These are phyloP conservation scores for Schwanniomyces polymorphus DNA, from an alignment of 805 yeast species.

Conservation along the genomic window DNA sequence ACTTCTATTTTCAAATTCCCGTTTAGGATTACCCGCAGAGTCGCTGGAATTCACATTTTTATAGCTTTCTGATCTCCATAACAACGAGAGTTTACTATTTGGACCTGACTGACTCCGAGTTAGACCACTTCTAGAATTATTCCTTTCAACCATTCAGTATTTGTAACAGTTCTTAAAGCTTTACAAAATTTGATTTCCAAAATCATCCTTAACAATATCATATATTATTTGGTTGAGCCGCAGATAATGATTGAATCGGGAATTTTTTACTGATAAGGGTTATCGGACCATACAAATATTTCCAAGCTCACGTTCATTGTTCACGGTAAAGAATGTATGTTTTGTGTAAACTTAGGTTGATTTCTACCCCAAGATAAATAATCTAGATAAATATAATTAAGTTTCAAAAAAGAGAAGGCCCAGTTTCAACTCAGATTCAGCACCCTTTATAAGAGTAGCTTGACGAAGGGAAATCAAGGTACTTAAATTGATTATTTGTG, in stretches of 20 bases:
- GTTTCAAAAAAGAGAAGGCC: conserved; percentile 23
- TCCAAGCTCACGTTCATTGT: background rate
- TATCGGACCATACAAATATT: background rate
- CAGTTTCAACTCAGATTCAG: conserved; percentile 40
- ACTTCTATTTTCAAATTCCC: background rate
- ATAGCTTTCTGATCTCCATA: background rate
- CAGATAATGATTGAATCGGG: conserved; percentile 2
- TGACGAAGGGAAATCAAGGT: conserved; percentile 43
- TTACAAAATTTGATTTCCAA: too few species aligned
- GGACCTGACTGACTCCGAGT: background rate
- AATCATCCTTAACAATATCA: too few species aligned
- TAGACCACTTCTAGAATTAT: background rate
- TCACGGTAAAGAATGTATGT: background rate
- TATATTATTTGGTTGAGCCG: background rate
- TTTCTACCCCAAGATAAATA: background rate
- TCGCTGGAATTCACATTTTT: background rate
- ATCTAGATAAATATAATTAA: background rate
- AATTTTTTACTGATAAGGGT: background rate
- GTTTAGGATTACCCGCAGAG: background rate
- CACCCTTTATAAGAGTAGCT: conserved; percentile 42
- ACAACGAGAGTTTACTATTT: background rate
- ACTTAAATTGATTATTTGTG: conserved; percentile 42
- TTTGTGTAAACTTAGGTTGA: background rate
- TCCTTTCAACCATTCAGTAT: background rate
- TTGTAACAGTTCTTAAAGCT: too few species aligned